phyloP scores from a whole-genome alignment of 192 early-diverging fungal species.

The Geranomyces variabilis region DNA sequence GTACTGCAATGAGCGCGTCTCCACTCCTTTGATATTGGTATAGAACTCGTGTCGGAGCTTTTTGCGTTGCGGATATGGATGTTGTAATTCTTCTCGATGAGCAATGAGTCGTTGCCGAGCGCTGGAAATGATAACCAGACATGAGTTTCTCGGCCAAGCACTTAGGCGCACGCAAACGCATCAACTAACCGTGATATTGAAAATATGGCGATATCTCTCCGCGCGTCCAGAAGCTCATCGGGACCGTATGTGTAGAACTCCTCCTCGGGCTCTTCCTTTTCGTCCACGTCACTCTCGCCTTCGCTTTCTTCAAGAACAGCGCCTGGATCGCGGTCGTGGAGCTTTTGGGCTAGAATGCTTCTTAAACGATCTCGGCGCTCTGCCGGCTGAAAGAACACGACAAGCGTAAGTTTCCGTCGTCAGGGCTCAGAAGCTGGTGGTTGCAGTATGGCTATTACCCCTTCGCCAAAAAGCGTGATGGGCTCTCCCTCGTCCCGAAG shows the following conservation, averaged over 20 bases:
- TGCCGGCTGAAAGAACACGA: slow-evolving; percentile 51
- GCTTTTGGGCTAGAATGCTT: slow-evolving; percentile 66
- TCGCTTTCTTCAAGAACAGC: slow-evolving; percentile 52
- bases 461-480: slow-evolving; percentile 93
- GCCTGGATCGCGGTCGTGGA: slow-evolving; percentile 36
- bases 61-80: slow-evolving; percentile 70
- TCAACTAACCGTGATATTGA: slow-evolving; percentile 65
- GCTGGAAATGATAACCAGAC: slow-evolving; percentile 35
- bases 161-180: not conserved
- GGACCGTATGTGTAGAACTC: slow-evolving; percentile 72
- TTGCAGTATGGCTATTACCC: slow-evolving; percentile 57
- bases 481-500: slow-evolving; percentile 83
- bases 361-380: slow-evolving; percentile 84
- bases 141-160: not conserved
- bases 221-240: slow-evolving; percentile 66
- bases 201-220: slow-evolving; percentile 70
- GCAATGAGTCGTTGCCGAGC: slow-evolving; percentile 66
- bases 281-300: slow-evolving; percentile 53
- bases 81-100: slow-evolving; percentile 69
- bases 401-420: not conserved
- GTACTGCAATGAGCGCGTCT: slow-evolving; percentile 79
- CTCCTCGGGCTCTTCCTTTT: slow-evolving; percentile 58
- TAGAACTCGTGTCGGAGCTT: slow-evolving; percentile 74
- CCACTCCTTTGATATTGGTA: slow-evolving; percentile 67
- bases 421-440: not conserved